These are phyloP conservation scores for Mucor indicus DNA, from an alignment of 371 early-diverging fungal species.

Conservation along the genomic window DNA sequence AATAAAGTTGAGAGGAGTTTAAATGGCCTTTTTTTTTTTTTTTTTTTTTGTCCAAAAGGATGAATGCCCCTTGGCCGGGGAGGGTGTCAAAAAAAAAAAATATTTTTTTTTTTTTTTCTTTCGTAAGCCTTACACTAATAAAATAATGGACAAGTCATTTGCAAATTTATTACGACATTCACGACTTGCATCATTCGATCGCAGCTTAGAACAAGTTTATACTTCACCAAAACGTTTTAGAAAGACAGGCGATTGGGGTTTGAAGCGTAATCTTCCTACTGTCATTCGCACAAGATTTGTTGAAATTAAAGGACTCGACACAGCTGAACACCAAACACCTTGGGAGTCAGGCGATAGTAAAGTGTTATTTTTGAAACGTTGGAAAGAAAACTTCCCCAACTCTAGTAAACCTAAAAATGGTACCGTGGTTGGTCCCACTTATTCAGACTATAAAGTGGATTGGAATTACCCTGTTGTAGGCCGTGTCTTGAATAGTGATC, in stretches of 20 bases:
- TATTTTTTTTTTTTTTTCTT: constrained; percentile 5
- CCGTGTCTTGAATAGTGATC: constrained; percentile 57
- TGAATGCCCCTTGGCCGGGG: no score
- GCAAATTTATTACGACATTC: constrained; percentile 68
- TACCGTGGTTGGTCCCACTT: constrained; percentile 38
- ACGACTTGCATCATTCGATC: constrained; percentile 70
- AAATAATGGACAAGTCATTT: constrained; percentile 78
- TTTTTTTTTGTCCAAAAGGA: no score
- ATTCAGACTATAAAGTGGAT: constrained; percentile 30
- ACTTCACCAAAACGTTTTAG: constrained; percentile 49
- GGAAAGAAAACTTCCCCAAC: constrained; percentile 60
- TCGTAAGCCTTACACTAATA: neutral
- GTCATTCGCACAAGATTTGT: constrained; percentile 60
- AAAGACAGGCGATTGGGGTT: constrained; percentile 71
- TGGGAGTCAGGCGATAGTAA: constrained; percentile 63
- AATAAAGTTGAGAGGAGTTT: neutral
- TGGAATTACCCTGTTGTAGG: constrained; percentile 60
- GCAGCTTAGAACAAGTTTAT: constrained; percentile 70
- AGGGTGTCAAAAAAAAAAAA: neutral
- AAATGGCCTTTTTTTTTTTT: no score
- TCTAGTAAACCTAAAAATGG: constrained; percentile 3
- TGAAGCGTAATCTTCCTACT: constrained; percentile 76
- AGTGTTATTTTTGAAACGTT: constrained; percentile 55
- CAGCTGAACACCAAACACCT: constrained; percentile 71
- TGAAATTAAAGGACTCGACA: constrained; percentile 63